phyloP scores from a whole-genome alignment of 805 yeast genomes.

The Yamadazyma phyllophila region DNA sequence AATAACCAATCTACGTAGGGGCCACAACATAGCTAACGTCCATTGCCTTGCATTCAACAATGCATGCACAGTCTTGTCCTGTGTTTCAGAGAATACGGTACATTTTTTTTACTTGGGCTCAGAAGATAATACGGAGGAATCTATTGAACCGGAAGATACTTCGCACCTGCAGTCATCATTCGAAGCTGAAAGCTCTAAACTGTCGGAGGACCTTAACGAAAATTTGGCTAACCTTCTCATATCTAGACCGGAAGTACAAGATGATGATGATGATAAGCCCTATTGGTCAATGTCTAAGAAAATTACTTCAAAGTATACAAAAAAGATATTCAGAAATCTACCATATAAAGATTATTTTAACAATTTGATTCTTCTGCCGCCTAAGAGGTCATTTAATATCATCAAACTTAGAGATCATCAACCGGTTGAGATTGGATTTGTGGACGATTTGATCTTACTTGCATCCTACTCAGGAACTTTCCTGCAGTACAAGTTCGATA shows the following conservation, averaged over 20 bases:
- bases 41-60: slow-evolving; percentile 33
- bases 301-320: slow-evolving; percentile 34
- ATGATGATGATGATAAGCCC: slow-evolving; percentile 1
- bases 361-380: slow-evolving; percentile 42
- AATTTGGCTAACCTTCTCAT: slow-evolving; percentile 39
- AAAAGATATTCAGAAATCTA: slow-evolving; percentile 34
- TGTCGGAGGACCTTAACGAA: slow-evolving; percentile 42
- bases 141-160: slow-evolving; percentile 6
- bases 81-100: slow-evolving; percentile 42
- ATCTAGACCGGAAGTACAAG: slow-evolving; percentile 17
- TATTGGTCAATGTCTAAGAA: slow-evolving; percentile 16
- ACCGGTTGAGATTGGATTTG: slow-evolving; percentile 38
- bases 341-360: slow-evolving; percentile 42
- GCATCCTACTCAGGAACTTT: slow-evolving; percentile 40
- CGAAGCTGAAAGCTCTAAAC: slow-evolving; percentile 20
- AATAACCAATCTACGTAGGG: slow-evolving; percentile 37
- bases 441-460: slow-evolving; percentile 30
- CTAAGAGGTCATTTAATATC: slow-evolving; percentile 41
- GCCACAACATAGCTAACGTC: slow-evolving; percentile 36
- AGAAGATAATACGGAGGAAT: not conserved
- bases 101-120: slow-evolving; percentile 33
- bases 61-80: slow-evolving; percentile 34
- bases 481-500: slow-evolving; percentile 30
- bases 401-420: slow-evolving; percentile 35
- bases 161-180: slow-evolving; percentile 9